Conservation (phyloP, 306 rosid species). For the Begonia peltatifolia region DNA sequence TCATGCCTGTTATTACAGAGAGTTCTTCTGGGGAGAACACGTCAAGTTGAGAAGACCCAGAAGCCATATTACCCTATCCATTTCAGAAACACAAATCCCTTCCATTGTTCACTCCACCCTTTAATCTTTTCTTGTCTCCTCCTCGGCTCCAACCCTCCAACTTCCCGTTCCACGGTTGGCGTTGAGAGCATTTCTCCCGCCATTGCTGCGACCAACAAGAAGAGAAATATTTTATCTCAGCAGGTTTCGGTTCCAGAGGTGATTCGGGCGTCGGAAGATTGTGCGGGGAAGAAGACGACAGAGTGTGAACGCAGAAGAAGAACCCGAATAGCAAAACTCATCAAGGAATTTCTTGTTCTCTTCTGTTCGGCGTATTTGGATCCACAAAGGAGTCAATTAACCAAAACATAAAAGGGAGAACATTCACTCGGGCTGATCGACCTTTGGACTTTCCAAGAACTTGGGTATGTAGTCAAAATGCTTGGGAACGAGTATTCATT, state of each 20-base stretch:
- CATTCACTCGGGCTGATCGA: too few relatives aligned
- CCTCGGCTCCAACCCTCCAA: constrained; percentile 13
- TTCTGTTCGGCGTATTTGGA: too few relatives aligned
- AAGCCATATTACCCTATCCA: constrained; percentile 20
- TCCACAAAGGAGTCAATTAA: too few relatives aligned
- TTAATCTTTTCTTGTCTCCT: constrained; percentile 63
- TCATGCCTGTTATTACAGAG: too few relatives aligned
- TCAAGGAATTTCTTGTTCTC: constrained; percentile 14
- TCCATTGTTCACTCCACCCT: constrained; percentile 38
- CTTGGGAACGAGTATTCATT: too few relatives aligned
- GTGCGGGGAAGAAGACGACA: constrained; percentile 48
- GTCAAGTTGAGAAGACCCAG: not conserved
- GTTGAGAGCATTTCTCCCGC: not conserved
- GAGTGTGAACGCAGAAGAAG: constrained; percentile 36
- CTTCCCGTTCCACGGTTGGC: not conserved
- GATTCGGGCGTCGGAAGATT: constrained; percentile 58
- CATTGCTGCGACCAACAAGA: constrained; percentile 22
- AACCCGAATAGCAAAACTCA: constrained; percentile 15
- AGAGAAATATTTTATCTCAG: constrained; percentile 44
- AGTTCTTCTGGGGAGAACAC: too few relatives aligned
- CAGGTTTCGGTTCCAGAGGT: constrained; percentile 78
- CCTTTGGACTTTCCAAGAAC: too few relatives aligned
- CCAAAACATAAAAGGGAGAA: too few relatives aligned
- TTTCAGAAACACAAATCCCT: constrained; percentile 36
- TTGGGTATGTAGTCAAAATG: too few relatives aligned